Conservation (phyloP, 2,329 filamentous ascomycete genomes). For the Coniochaeta prunicola region DNA sequence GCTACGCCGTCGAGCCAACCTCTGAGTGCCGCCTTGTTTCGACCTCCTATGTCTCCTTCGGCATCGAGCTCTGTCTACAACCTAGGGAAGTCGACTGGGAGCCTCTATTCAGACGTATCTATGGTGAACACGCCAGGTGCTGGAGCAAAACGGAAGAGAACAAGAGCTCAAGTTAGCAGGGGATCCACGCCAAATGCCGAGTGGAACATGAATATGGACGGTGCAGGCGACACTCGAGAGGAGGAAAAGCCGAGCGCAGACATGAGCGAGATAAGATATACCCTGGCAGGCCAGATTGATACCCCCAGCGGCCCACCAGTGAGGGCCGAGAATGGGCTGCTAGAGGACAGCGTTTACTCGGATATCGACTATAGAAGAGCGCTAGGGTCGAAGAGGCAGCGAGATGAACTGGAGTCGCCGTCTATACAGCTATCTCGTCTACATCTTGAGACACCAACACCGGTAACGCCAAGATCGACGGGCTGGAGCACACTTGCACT, state of each 20-base stretch:
- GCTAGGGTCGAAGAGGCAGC: conserved; percentile 38
- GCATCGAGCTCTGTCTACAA: conserved; percentile 17
- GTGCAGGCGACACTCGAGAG: conserved; percentile 15
- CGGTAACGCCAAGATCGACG: conserved; percentile 15
- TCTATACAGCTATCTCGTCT: conserved; percentile 21
- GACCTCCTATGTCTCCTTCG: conserved; percentile 21
- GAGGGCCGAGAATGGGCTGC: conserved; percentile 21
- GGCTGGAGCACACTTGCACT: conserved; percentile 55
- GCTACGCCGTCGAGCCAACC: conserved; percentile 11
- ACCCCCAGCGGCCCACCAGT: conserved; percentile 30
- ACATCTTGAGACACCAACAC: conserved; percentile 21
- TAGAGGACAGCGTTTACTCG: conserved; percentile 50
- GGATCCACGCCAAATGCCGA: conserved; percentile 23
- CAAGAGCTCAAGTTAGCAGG: conserved; percentile 18
- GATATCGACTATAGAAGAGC: conserved; percentile 48
- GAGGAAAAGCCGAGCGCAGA: conserved; percentile 11
- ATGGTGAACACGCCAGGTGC: conserved; percentile 17
- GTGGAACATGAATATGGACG: conserved; percentile 22
- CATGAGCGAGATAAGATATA: conserved; percentile 29
- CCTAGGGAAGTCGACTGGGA: conserved; percentile 27
- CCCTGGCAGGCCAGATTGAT: conserved; percentile 46
- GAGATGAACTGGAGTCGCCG: conserved; percentile 28
- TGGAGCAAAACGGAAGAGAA: conserved; percentile 39
- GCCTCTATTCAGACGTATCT: conserved; percentile 28
- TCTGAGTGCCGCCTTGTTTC: conserved; percentile 24